Conservation (phyloP, 1,284 basidiomycete genomes). For the Sanghuangporus sanghuang region DNA sequence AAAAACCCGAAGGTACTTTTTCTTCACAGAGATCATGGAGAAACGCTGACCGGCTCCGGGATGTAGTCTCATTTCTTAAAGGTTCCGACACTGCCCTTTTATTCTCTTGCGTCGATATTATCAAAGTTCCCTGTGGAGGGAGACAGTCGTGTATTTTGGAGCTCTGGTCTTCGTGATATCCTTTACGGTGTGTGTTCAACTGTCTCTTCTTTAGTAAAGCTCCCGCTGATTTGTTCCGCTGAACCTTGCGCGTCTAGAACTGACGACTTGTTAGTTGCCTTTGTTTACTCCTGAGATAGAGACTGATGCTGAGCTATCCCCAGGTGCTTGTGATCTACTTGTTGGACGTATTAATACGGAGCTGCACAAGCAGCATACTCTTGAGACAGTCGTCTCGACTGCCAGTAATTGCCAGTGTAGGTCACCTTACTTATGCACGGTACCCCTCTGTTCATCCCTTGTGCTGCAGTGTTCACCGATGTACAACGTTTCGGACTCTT, state of each 20-base stretch:
- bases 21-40: not conserved
- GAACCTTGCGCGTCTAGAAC: not conserved
- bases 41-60: not conserved
- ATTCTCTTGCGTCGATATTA: conserved; percentile 64
- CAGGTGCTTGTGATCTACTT: conserved; percentile 31
- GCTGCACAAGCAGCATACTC: conserved; percentile 34
- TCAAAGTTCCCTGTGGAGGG: conserved; percentile 69
- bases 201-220: conserved; percentile 22
- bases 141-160: conserved; percentile 70
- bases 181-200: conserved; percentile 50
- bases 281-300: not conserved
- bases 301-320: conserved; percentile 15
- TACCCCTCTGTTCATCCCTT: not conserved
- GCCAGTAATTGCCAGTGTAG: conserved; percentile 54
- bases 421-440: conserved; percentile 3
- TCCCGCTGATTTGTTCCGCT: not conserved
- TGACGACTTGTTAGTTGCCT: conserved; percentile 2
- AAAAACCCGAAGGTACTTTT: conserved; percentile 64
- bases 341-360: conserved; percentile 32
- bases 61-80: conserved; percentile 76
- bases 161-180: conserved; percentile 49
- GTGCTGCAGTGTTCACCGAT: conserved; percentile 13
- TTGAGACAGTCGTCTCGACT: conserved; percentile 38
- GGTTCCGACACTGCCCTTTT: conserved; percentile 73
- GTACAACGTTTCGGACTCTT: conserved; percentile 2